Base-by-base conservation (phyloP, 2,329 filamentous ascomycete species). In the Pestalotiopsis sp. region DNA sequence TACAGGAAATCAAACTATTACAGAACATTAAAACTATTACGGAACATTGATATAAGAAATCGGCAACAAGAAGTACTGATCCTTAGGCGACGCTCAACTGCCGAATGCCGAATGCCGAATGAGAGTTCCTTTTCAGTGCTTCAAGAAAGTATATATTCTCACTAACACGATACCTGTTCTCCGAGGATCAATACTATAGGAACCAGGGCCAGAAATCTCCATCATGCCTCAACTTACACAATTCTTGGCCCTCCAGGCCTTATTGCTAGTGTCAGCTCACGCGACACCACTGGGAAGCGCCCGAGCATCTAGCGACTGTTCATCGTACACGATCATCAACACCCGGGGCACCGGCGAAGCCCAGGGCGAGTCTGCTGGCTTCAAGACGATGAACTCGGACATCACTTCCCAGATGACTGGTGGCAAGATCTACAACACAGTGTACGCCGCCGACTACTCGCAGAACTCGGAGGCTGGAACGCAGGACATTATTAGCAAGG, bases 321-420 rank as follows among this genome's bases (percentile, higher is more conserved):
- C 63, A 20, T 68, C 67, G 22, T 68, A 68, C 35, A 68, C 67
- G 20, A 68, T 68, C 64, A 68, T 68, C 63, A 66, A 68, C 64
- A 68, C 67, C 7, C 67, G 67, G 3, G 67, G 67, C 20, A 68
- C 67, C 11, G 48, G 63, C 44, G 67, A 68, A 38, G 3, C n/a
- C 6, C 67, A 68, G 48, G 67, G 67, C 44, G 14, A 63, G 4
- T 68, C 67, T 17, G 14, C 35, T 14, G 67, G 67, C 11, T 68
- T 68, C 67, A 38, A 2, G 4, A 48, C 58, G 24, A 68, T 68
- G 35, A 68, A 68, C 58, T 52, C 40, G 1, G n/a, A 24, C 3
- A 24, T 68, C 44, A 66, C 64, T 9, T 52, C 57, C 17, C 52
- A 68, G n/a, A 39, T 66, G 0, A 38, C 57, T 2, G 67, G 67